Base-by-base conservation (phyloP, 2,329 filamentous ascomycete genomes). In the Thelonectria blattea region DNA sequence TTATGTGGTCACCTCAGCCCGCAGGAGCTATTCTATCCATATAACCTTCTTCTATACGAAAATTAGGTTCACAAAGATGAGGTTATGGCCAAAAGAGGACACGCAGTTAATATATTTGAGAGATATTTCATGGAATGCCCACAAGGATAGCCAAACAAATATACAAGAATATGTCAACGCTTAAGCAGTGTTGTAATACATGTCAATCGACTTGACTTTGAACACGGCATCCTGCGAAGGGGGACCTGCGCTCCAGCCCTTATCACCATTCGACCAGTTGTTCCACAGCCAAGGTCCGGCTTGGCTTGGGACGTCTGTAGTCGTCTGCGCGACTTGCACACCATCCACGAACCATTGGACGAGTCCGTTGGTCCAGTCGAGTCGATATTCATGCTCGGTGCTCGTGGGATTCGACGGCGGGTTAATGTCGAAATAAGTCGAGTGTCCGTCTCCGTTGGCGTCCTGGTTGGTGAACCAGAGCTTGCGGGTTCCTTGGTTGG, bases 391-490 rank as follows among this genome's bases (percentile, higher is more conserved):
- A 52, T 74, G 72, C 64, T 74, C 72, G 0, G 65, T 65, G 1
- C 43, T 56, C 1, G 72, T 74, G 0, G 70, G 62, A 49, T 70
- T 61, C 0, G 61, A 51, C 0, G 69, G 70, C 9, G 68, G 70
- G 2, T 54, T 27, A 0, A 70, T 37, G 1, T 56, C 20, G 5
- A 60, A 64, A 39, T 59, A 52, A 0, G 65, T 67, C 7, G 58
- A 58, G 14, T 64, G 6, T 1, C 65, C 71, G 5, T 70, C 62
- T 2, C 58, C 64, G 22, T 68, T 60, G 5, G 56, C 59, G 41
- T 72, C 72, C 34, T 74, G 72, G 64, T 74, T 74, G 5, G 72
- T 74, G 22, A 73, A 46, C 72, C 71, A 74, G 20, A 74, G 48
- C 14, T 63, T 60, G 18, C 69, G 66, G 10, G 61, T 60, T 3